These are phyloP conservation scores for Globisporangium paroecandrum DNA, from an alignment of 352 stramenopile genomes.

Conservation along the genomic window DNA sequence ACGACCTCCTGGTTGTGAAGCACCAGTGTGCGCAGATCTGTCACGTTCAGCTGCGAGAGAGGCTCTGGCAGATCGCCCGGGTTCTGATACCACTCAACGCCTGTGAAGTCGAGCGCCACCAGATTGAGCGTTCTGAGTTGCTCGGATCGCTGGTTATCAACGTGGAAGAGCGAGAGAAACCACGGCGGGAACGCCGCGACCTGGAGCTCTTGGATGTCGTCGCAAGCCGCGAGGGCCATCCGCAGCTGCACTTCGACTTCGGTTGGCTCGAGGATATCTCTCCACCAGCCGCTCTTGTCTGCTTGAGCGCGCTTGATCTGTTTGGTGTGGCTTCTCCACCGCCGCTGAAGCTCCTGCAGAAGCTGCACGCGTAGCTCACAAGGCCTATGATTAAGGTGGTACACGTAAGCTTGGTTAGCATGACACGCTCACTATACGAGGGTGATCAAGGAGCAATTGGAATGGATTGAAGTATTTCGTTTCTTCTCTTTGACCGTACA, in stretches of 20 bases:
- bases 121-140: background rate
- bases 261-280: background rate
- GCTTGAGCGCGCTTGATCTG: background rate
- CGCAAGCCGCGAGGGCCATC: background rate
- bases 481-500: background rate
- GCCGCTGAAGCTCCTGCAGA: slow-evolving; percentile 1
- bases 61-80: background rate
- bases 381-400: background rate
- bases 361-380: slow-evolving; percentile 9
- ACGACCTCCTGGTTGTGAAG: slow-evolving; percentile 11
- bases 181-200: slow-evolving; percentile 10
- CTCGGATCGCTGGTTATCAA: background rate
- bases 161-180: slow-evolving; percentile 2
- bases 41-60: background rate
- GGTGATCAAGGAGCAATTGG: background rate
- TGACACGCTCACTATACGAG: background rate
- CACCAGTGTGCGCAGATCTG: slow-evolving; percentile 1
- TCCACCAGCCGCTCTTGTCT: slow-evolving; percentile 8
- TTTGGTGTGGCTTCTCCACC: slow-evolving; percentile 1
- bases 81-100: slow-evolving; percentile 12
- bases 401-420: background rate
- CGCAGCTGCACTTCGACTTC: slow-evolving; percentile 5
- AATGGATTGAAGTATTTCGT: background rate
- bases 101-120: slow-evolving; percentile 3
- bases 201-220: slow-evolving; percentile 6